These are phyloP conservation scores for Tephrocybe rancida DNA, from an alignment of 768 basidiomycete species.

Conservation along the genomic window DNA sequence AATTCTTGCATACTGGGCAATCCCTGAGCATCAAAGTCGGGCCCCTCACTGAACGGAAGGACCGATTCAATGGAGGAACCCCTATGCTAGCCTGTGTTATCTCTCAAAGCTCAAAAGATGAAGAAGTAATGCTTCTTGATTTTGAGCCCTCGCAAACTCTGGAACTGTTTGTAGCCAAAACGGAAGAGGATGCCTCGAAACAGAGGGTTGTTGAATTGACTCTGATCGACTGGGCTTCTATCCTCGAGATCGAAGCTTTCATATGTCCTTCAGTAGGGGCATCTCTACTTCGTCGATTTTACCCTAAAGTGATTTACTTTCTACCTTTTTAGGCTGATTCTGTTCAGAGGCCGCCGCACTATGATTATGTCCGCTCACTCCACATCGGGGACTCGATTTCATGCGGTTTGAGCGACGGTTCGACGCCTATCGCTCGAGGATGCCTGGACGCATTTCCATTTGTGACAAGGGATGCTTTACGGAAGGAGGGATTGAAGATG, in stretches of 20 bases:
- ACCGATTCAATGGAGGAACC: conserved; percentile 13
- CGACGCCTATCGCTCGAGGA: conserved; percentile 1
- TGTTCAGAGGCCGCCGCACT: background rate
- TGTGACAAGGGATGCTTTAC: conserved; percentile 7
- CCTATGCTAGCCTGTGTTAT: conserved; percentile 11
- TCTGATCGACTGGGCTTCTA: conserved; percentile 11
- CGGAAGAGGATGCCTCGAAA: background rate
- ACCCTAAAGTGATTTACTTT: background rate
- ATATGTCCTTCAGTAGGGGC: conserved; percentile 1
- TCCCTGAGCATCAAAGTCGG: conserved; percentile 7
- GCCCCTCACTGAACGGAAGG: conserved; percentile 4
- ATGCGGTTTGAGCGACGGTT: conserved; percentile 10
- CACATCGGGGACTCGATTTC: conserved; percentile 11
- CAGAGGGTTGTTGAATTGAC: conserved; percentile 6
- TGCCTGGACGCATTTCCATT: conserved; percentile 14
- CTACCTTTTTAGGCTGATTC: background rate
- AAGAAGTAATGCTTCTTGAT: background rate
- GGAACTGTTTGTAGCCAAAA: background rate
- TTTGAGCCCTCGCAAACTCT: conserved; percentile 4
- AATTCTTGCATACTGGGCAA: conserved; percentile 5
- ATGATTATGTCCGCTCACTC: background rate
- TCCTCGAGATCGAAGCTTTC: conserved; percentile 10
- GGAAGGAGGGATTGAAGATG: conserved; percentile 4
- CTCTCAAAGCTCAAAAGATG: background rate
- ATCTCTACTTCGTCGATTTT: background rate